phyloP scores from a whole-genome alignment of 2,329 filamentous ascomycete genomes.

The Cercospora canescens region DNA sequence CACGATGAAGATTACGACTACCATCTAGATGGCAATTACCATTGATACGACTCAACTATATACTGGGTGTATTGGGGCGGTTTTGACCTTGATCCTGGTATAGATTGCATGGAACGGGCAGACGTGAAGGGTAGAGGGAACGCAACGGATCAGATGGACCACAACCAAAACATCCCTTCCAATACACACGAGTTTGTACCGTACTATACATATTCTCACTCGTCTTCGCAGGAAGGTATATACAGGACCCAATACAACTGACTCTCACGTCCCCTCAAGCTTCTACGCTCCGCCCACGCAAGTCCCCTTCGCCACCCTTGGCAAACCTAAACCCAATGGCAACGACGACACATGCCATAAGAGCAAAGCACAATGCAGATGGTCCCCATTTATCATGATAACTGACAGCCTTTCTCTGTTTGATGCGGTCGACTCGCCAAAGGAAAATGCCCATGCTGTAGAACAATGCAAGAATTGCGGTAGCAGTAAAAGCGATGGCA shows the following conservation, averaged over 20 bases:
- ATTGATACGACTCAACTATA: neutral
- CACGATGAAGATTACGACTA: neutral
- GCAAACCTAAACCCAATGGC: constrained; percentile 81
- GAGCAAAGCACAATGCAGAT: constrained; percentile 68
- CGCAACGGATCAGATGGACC: neutral
- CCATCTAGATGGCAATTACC: neutral
- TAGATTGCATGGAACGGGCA: neutral
- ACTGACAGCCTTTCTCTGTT: constrained; percentile 76
- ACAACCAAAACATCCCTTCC: neutral
- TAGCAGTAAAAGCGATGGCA: constrained; percentile 68
- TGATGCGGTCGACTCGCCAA: constrained; percentile 83
- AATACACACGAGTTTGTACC: neutral
- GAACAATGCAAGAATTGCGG: constrained; percentile 74
- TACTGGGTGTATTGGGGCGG: neutral
- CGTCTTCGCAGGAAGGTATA: neutral
- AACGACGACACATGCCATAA: constrained; percentile 71
- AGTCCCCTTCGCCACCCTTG: constrained; percentile 50
- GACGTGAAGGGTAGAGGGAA: neutral
- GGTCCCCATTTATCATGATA: constrained; percentile 93
- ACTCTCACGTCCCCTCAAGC: neutral
- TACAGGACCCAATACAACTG: neutral
- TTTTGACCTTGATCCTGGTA: neutral
- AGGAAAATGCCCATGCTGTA: constrained; percentile 85
- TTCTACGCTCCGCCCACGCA: constrained; percentile 29
- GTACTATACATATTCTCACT: neutral